Evolutionary conservation across 2,329 filamentous ascomycete species (phyloP), one percentile per base, ranked within the genome.

Genomic region (Claviceps sp.): DNA sequence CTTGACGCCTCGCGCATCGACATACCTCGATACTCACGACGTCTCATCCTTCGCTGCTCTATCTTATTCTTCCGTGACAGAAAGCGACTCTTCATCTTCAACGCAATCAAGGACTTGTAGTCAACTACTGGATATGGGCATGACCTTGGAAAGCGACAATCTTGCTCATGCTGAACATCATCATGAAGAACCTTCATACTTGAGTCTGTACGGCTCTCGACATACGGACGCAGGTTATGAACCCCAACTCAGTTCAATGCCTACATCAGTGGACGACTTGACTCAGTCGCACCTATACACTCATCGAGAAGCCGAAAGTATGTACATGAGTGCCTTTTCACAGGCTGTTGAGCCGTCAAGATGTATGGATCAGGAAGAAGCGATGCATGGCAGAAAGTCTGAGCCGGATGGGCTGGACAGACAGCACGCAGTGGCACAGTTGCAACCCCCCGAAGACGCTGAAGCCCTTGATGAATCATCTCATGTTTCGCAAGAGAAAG

Each of bases 241-340:
- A 14, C 6, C 42, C 8, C 41, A 24, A 43, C 30, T 48, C 9
- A 18, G 48, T 26, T 46, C 52, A 18, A 37, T 53, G 14, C 50
- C 42, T 14, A 51, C 53, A 4, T 58, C 59, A 24, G 49, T 54
- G 4, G 73, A 79, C 37, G 79, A 83, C 54, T 68, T 86, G 20
- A 67, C 76, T 3, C 70, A 78, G 55, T 91, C 87, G 5, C 82
- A 79, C 42, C 62, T 89, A 1, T 91, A 86, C 61, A 88, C 79
- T 38, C 85, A 89, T 54, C 85, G 89, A 55, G 86, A 91, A 56
- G 87, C 86, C 0, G 82, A 88, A 61, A 93, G 88, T 64, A 87
- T 94, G 82, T 94, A 93, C 60, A 84, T 89, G 82, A 91, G 81
- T 56, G 81, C 81, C 1, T 77, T 84, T 49, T 84, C 81, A 2